These are phyloP conservation scores for Esteya vermicola DNA, from an alignment of 2,329 filamentous ascomycete species.

Conservation along the genomic window DNA sequence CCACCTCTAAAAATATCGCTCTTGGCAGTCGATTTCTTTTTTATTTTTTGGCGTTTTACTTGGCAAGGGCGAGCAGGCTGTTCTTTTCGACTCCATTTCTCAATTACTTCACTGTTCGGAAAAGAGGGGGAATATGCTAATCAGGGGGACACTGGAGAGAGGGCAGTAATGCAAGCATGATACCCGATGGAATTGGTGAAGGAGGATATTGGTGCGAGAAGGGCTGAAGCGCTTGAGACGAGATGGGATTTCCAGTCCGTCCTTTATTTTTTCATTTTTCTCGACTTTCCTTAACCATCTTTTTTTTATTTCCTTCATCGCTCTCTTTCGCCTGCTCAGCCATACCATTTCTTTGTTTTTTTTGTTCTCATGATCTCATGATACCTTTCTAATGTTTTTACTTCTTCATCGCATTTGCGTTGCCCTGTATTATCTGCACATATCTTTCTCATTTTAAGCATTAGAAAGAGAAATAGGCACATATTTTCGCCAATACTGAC, in stretches of 20 bases:
- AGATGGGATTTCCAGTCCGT: too few relatives aligned
- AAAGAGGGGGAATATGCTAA: not conserved
- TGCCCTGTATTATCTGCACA: not conserved
- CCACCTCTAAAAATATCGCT: not conserved
- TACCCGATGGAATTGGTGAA: too few relatives aligned
- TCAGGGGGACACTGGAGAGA: not conserved
- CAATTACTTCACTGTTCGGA: too few relatives aligned
- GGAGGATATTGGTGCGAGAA: not conserved
- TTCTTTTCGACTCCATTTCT: too few relatives aligned
- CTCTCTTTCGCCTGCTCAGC: not conserved
- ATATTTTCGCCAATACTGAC: too few relatives aligned
- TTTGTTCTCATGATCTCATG: slow-evolving; percentile 1
- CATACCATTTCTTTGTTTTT: not conserved
- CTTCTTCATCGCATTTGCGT: not conserved
- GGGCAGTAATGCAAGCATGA: not conserved
- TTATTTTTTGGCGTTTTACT: not conserved
- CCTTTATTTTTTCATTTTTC: not conserved
- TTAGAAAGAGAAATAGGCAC: too few relatives aligned
- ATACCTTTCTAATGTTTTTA: slow-evolving; percentile 1
- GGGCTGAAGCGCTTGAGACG: not conserved
- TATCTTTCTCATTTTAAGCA: too few relatives aligned
- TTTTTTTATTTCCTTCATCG: not conserved
- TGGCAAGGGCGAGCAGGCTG: not conserved
- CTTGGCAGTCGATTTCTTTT: not conserved
- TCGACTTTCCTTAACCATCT: not conserved